Evolutionary conservation across 2,329 filamentous ascomycete genomes (phyloP).

Genomic region (Fusarium agapanthi): DNA sequence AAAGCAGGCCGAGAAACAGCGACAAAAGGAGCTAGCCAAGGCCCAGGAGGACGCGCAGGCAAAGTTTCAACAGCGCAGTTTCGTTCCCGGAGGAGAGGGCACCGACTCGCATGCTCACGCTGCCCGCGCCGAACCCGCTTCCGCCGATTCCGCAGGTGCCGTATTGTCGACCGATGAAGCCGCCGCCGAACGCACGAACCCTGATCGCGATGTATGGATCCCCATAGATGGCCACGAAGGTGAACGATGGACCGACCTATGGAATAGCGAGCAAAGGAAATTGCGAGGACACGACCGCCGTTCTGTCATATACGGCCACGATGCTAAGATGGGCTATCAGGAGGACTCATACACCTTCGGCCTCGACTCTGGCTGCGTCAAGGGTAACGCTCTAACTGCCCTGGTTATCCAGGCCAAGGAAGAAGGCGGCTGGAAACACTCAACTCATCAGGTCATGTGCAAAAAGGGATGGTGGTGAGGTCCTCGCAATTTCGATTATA

Average conservation of each 20-base stretch:
- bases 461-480: constrained; percentile 34
- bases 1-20: constrained; percentile 34
- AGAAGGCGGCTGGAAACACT: constrained; percentile 47
- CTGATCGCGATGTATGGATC: constrained; percentile 47
- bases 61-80: constrained; percentile 9
- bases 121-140: constrained; percentile 13
- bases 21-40: constrained; percentile 26
- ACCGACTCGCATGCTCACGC: not conserved
- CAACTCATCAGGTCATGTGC: constrained; percentile 55
- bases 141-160: not conserved
- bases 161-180: not conserved
- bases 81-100: not conserved
- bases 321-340: constrained; percentile 74
- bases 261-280: constrained; percentile 61
- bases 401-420: constrained; percentile 71
- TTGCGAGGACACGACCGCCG: constrained; percentile 51
- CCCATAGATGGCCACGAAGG: constrained; percentile 59
- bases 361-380: constrained; percentile 84
- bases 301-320: constrained; percentile 89
- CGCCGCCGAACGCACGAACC: constrained; percentile 14
- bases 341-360: constrained; percentile 77
- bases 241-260: constrained; percentile 72
- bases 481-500: not conserved
- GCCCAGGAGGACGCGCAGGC: constrained; percentile 19
- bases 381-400: constrained; percentile 78